These are phyloP conservation scores for Elongisporangium prolatum DNA, from an alignment of 352 stramenopile genomes.

Conservation along the genomic window DNA sequence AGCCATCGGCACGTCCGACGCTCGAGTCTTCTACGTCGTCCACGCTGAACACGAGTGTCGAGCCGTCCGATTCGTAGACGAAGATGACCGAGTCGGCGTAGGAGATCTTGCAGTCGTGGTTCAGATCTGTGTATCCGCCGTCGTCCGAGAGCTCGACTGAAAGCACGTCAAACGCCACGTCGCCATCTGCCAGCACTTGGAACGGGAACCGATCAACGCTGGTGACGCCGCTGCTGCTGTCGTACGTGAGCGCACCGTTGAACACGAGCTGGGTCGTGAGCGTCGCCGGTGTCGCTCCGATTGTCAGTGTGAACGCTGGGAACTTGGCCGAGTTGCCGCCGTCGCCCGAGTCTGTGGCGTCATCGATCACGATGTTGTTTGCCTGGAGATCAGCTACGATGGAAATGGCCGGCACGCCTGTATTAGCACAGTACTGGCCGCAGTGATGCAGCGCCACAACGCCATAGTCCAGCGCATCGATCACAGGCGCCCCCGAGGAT, in stretches of 20 bases:
- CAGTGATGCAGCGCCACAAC: constrained; percentile 73
- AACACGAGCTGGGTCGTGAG: constrained; percentile 17
- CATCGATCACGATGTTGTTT: neutral
- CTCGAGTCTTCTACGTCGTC: constrained; percentile 28
- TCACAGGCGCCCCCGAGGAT: constrained; percentile 55
- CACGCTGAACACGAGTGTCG: constrained; percentile 20
- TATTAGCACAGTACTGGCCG: constrained; percentile 51
- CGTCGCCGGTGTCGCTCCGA: constrained; percentile 5
- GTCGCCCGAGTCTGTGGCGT: neutral
- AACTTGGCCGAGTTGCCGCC: constrained; percentile 31
- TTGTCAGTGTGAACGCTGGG: constrained; percentile 26
- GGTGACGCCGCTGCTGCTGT: neutral
- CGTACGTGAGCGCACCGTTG: neutral
- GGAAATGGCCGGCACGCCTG: constrained; percentile 33
- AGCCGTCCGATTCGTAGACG: constrained; percentile 35
- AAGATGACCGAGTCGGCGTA: constrained; percentile 65
- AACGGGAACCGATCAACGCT: constrained; percentile 57
- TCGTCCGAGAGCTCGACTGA: constrained; percentile 59
- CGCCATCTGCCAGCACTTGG: constrained; percentile 24
- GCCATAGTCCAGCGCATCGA: constrained; percentile 42
- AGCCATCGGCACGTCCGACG: constrained; percentile 32
- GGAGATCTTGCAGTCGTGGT: constrained; percentile 47
- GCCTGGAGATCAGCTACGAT: constrained; percentile 42
- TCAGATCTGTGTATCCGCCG: constrained; percentile 46
- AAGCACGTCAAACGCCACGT: constrained; percentile 54